Evolutionary conservation across 2,329 filamentous ascomycete species (phyloP).

Genomic region (Colletotrichum lini): DNA sequence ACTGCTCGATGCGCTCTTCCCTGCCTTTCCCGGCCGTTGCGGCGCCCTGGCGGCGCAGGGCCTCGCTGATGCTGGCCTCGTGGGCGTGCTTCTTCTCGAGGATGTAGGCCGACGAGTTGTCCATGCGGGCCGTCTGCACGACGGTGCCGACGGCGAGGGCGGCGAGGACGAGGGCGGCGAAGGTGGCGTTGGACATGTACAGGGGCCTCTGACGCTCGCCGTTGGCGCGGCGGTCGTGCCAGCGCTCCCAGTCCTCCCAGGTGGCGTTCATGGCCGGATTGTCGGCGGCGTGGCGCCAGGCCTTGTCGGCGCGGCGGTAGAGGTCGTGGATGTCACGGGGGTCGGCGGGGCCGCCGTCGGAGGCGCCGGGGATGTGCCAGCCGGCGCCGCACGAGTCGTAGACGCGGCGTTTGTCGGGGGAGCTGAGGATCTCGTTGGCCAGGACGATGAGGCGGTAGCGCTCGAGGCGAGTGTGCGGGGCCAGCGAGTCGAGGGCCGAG

Average conservation of each 20-base stretch:
- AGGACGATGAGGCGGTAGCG: constrained; percentile 91
- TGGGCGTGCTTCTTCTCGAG: constrained; percentile 78
- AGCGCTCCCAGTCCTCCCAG: constrained; percentile 97
- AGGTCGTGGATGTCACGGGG: constrained; percentile 50
- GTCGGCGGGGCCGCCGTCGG: constrained; percentile 68
- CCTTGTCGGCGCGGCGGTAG: constrained; percentile 58
- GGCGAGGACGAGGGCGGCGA: constrained; percentile 79
- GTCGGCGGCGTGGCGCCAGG: constrained; percentile 65
- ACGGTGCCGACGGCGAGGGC: constrained; percentile 76
- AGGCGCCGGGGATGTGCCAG: constrained; percentile 72
- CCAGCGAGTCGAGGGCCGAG: constrained; percentile 32
- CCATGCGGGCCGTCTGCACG: constrained; percentile 80
- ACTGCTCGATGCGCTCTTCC: constrained; percentile 81
- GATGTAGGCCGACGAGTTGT: constrained; percentile 71
- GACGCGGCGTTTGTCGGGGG: constrained; percentile 81
- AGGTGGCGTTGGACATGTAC: constrained; percentile 84
- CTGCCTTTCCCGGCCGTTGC: constrained; percentile 67
- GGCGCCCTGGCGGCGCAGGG: constrained; percentile 68
- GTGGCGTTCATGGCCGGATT: constrained; percentile 82
- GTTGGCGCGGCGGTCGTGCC: constrained; percentile 71
- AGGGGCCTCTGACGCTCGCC: constrained; percentile 66
- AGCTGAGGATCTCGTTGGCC: constrained; percentile 89
- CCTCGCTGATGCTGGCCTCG: constrained; percentile 75
- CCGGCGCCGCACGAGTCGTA: constrained; percentile 89
- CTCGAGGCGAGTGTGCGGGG: constrained; percentile 77